Evolutionary conservation across 106 monocot species (phyloP).

Genomic region (Dendrobium nobile): DNA sequence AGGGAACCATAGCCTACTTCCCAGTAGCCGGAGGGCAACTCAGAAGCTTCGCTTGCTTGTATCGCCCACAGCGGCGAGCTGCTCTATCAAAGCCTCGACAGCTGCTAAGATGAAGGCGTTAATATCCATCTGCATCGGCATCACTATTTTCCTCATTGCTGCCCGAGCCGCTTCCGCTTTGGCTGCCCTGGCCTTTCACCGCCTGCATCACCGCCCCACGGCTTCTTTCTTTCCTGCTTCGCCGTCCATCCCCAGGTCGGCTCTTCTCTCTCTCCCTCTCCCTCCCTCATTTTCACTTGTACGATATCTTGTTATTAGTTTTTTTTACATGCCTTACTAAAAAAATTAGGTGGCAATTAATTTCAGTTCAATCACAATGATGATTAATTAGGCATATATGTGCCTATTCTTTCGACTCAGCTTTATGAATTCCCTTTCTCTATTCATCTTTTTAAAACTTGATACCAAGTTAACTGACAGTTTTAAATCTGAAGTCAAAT

Average conservation of each 20-base stretch:
- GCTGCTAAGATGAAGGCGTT: not conserved
- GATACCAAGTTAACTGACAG: not conserved
- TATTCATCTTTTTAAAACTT: not conserved
- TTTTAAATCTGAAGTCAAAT: not conserved
- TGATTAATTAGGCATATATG: not conserved
- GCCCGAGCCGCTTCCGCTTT: not conserved
- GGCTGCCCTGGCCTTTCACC: not conserved
- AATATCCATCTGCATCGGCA: not conserved
- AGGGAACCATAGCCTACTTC: slow-evolving; percentile 1
- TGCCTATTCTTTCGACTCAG: not conserved
- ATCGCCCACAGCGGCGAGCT: not conserved
- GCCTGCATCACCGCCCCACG: not conserved
- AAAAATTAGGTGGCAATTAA: no score
- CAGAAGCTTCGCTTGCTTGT: not conserved
- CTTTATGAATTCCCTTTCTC: not conserved
- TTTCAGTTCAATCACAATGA: not conserved
- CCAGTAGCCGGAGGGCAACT: not conserved
- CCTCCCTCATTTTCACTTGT: not conserved
- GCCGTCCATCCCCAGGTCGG: not conserved
- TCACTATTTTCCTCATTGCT: not conserved
- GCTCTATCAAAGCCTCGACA: not conserved
- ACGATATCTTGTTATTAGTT: not conserved
- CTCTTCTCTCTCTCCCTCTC: not conserved
- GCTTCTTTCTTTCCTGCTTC: not conserved
- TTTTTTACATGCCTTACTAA: not conserved